Evolutionary conservation across 2,329 filamentous ascomycete genomes (phyloP).

Genomic region (Erysiphe pisi): DNA sequence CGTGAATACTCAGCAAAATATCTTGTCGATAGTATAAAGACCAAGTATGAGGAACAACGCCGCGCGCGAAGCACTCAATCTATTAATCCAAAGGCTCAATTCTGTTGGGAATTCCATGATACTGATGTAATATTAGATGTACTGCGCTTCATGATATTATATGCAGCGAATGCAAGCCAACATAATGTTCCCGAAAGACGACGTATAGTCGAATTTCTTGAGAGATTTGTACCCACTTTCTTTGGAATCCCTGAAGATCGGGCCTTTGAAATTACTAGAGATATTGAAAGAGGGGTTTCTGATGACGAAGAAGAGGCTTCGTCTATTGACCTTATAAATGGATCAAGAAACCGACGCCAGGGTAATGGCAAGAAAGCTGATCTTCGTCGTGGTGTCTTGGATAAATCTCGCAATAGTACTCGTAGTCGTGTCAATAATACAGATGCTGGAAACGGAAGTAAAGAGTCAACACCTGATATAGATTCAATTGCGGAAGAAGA

Average conservation of each 20-base stretch:
- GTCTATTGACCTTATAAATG: conserved; percentile 59
- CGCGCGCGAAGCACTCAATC: conserved; percentile 55
- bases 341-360: conserved; percentile 49
- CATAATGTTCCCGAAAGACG: conserved; percentile 63
- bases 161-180: conserved; percentile 56
- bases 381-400: conserved; percentile 74
- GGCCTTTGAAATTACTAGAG: conserved; percentile 55
- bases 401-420: conserved; percentile 62
- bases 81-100: conserved; percentile 58
- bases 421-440: conserved; percentile 63
- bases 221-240: conserved; percentile 63
- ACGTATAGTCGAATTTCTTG: conserved; percentile 63
- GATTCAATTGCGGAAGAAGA: conserved; percentile 71
- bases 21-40: conserved; percentile 79
- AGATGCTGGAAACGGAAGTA: conserved; percentile 68
- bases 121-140: conserved; percentile 55
- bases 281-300: conserved; percentile 58
- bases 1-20: conserved; percentile 82
- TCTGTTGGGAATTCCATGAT: conserved; percentile 62
- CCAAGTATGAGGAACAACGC: conserved; percentile 82
- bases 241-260: conserved; percentile 63
- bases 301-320: conserved; percentile 61
- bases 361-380: conserved; percentile 62
- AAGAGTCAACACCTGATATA: conserved; percentile 78
- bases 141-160: conserved; percentile 53